Base-by-base conservation (phyloP, 2,329 filamentous ascomycete species). In the Aureobasidium sp. region DNA sequence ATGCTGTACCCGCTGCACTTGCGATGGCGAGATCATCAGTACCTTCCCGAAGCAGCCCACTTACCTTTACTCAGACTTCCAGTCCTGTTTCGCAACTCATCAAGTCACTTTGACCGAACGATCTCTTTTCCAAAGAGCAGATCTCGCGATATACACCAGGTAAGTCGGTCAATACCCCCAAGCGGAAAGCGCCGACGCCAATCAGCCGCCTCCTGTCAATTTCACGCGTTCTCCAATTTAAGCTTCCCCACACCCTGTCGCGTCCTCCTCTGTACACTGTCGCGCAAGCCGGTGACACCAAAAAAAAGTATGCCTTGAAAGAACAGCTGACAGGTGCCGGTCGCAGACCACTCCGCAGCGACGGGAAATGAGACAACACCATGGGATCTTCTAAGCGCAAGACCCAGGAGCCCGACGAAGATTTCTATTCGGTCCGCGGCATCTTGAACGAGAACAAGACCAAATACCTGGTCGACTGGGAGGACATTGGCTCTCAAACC, bases 401-500 rank as follows among this genome's bases (percentile, higher is more conserved):
- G 47, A 9, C 1, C 6, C 47, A 52, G 33, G 31, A 39, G 15
- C 35, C 37, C 11, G n/a, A 14, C n/a, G 39, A 45, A 2, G 40
- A 57, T 3, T 66, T 68, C 19, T 75, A 68, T 40, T 61, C 60
- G 12, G 64, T 71, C 39, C 64, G 66, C 22, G 65, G 60, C 7
- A 75, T 76, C 40, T 63, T 76, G 22, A 63, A 68, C 44, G 73
- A 74, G 49, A 67, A 52, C 29, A 68, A 67, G 27, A 68, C 68
- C 12, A 64, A 75, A n/a, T 87, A 85, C 66, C 68, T 76, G 3
- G 78, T 86, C 59, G 78, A 84, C 67, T 86, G 84, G 84, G 78
- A 76, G 52, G 77, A 80, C 67, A 71, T 76, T 8, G 47, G n/a
- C 33, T 37, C 63, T 66, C 2, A 82, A 64, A 63, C 65, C 1